These are phyloP conservation scores for Wickerhamiella siamensis DNA, from an alignment of 805 yeast genomes.

Conservation along the genomic window DNA sequence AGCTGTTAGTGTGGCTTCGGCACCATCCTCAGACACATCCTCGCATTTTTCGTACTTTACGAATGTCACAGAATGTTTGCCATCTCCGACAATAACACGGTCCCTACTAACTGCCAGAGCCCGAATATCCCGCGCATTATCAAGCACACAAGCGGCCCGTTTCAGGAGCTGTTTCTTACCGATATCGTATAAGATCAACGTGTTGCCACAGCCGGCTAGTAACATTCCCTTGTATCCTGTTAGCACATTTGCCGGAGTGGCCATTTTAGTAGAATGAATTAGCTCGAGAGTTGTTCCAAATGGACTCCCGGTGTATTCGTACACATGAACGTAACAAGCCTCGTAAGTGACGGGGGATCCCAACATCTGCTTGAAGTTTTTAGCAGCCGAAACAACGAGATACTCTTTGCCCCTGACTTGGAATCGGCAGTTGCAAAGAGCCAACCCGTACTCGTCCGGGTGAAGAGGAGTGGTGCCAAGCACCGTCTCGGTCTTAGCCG, in stretches of 20 bases:
- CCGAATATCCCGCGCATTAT: slow-evolving; percentile 36
- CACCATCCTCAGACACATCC: slow-evolving; percentile 28
- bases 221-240: slow-evolving; percentile 43
- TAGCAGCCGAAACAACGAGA: slow-evolving; percentile 7
- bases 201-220: slow-evolving; percentile 40
- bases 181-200: slow-evolving; percentile 34
- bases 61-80: slow-evolving; percentile 47
- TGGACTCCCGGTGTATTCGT: slow-evolving; percentile 7
- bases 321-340: background rate
- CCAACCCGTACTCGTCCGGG: slow-evolving; percentile 27
- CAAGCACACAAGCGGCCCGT: slow-evolving; percentile 39
- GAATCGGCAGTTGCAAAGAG: slow-evolving; percentile 27
- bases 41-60: slow-evolving; percentile 31
- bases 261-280: slow-evolving; percentile 47
- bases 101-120: slow-evolving; percentile 41
- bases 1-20: slow-evolving; percentile 36
- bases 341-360: background rate
- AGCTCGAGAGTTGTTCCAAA: slow-evolving; percentile 25
- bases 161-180: slow-evolving; percentile 71
- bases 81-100: slow-evolving; percentile 58
- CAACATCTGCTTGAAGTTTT: background rate
- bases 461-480: slow-evolving; percentile 26
- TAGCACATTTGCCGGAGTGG: slow-evolving; percentile 35
- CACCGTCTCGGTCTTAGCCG: background rate
- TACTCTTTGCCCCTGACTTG: slow-evolving; percentile 11